Conservation (phyloP, 495 filamentous ascomycete genomes). For the Trichocladium antarcticum region DNA sequence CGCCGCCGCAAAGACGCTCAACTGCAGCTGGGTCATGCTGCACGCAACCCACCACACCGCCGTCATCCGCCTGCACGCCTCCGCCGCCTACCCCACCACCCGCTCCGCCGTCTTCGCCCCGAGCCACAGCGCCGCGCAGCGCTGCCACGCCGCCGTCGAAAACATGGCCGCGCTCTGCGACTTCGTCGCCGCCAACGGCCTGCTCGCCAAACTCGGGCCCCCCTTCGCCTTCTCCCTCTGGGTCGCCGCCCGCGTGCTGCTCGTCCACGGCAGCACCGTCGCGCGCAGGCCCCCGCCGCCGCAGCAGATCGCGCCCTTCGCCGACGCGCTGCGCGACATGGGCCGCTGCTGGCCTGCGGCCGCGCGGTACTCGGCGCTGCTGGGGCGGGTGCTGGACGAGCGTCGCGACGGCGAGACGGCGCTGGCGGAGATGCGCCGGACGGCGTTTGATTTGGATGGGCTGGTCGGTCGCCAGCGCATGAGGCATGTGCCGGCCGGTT, state of each 20-base stretch:
- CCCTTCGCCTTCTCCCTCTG: constrained; percentile 85
- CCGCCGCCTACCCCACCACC: constrained; percentile 80
- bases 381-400: constrained; percentile 75
- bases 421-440: constrained; percentile 76
- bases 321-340: constrained; percentile 68
- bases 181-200: constrained; percentile 58
- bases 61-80: constrained; percentile 83
- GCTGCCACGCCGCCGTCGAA: constrained; percentile 71
- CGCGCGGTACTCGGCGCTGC: constrained; percentile 65
- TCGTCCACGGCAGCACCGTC: constrained; percentile 80
- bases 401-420: constrained; percentile 72
- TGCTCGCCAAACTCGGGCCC: constrained; percentile 70
- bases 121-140: constrained; percentile 69
- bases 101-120: constrained; percentile 76
- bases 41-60: constrained; percentile 65
- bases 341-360: constrained; percentile 77
- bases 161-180: constrained; percentile 67
- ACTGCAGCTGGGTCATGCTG: constrained; percentile 82
- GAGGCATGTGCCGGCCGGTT: constrained; percentile 28
- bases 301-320: constrained; percentile 62
- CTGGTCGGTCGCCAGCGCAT: constrained; percentile 69
- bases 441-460: constrained; percentile 77
- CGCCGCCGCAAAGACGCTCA: constrained; percentile 51
- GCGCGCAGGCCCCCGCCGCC: constrained; percentile 65
- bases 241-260: constrained; percentile 76